Evolutionary conservation across 345 rosid genomes (phyloP).

Genomic region (Acer campestre): DNA sequence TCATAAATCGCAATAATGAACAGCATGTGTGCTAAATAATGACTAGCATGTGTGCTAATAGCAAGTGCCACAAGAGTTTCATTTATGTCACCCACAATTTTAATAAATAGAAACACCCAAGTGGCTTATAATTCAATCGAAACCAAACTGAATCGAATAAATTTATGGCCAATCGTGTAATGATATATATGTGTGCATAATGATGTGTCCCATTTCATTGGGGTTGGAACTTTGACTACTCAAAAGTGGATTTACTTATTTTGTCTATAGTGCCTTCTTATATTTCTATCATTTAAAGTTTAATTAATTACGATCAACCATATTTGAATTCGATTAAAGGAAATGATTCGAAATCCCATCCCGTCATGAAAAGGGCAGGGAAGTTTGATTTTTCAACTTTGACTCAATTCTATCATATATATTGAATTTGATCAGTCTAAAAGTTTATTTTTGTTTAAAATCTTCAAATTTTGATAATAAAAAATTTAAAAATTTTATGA

Average conservation of each 20-base stretch:
- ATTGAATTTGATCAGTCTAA: too few relatives aligned
- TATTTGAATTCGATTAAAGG: background rate
- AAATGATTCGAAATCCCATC: too few relatives aligned
- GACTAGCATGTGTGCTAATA: slow-evolving; percentile 3
- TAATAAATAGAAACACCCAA: background rate
- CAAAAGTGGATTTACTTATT: background rate
- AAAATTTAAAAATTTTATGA: too few relatives aligned
- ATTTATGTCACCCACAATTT: background rate
- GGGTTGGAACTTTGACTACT: slow-evolving; percentile 2
- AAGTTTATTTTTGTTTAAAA: too few relatives aligned
- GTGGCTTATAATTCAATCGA: too few relatives aligned
- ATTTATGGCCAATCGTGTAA: background rate
- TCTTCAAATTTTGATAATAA: too few relatives aligned
- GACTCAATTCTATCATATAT: too few relatives aligned
- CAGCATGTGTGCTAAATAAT: slow-evolving; percentile 7
- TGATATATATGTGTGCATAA: background rate
- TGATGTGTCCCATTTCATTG: background rate
- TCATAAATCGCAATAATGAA: slow-evolving; percentile 3
- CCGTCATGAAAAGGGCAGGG: too few relatives aligned
- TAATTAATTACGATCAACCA: background rate
- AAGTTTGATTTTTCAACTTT: too few relatives aligned
- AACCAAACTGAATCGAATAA: too few relatives aligned
- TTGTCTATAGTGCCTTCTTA: background rate
- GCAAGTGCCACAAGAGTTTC: slow-evolving; percentile 14
- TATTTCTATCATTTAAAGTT: background rate